These are phyloP conservation scores for Coniochaeta ligniaria DNA, from an alignment of 2,329 filamentous ascomycete genomes.

Conservation along the genomic window DNA sequence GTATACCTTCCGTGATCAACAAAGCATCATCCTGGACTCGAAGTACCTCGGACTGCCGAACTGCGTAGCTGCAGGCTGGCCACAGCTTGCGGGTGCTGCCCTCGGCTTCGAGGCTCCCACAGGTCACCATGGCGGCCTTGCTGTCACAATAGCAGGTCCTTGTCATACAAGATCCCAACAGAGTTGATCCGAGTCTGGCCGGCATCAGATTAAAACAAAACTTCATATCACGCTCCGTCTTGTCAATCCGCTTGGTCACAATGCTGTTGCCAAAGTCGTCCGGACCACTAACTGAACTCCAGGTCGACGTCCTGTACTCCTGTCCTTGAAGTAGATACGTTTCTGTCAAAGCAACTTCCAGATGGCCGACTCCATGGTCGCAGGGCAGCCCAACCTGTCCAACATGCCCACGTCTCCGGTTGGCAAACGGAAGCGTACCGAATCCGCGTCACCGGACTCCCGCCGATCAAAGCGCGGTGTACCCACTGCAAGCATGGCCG, in stretches of 20 bases:
- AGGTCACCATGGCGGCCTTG: background rate
- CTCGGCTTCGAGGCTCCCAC: background rate
- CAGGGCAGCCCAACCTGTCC: conserved; percentile 41
- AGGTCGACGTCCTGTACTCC: background rate
- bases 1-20: background rate
- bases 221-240: background rate
- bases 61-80: background rate
- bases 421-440: conserved; percentile 49
- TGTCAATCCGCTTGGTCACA: background rate
- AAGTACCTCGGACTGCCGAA: background rate
- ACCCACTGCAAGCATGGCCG: conserved; percentile 36
- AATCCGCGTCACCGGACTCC: conserved; percentile 38
- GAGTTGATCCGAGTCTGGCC: background rate
- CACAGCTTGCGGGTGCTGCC: background rate
- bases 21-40: background rate
- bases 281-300: background rate
- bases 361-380: conserved; percentile 40
- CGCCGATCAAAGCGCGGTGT: conserved; percentile 43
- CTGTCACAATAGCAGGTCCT: background rate
- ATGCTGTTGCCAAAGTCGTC: background rate
- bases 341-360: conserved; percentile 1
- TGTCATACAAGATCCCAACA: background rate
- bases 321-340: background rate
- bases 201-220: background rate
- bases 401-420: conserved; percentile 33